Conservation (phyloP, 1,284 basidiomycete species). For the Apiotrichum gracile region DNA sequence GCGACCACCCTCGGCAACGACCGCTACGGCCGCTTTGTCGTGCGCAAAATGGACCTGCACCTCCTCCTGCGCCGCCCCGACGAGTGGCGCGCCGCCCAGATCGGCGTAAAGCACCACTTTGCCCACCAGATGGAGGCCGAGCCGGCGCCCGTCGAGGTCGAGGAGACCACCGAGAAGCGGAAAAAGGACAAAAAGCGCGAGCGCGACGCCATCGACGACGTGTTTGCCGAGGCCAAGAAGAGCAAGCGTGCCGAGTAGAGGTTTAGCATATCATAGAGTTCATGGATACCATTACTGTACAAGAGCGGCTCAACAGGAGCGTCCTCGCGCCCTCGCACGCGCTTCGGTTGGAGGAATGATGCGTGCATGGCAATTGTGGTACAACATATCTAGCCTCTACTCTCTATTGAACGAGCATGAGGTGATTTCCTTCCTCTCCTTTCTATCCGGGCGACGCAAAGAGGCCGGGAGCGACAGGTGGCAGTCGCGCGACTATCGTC, state of each 20-base stretch:
- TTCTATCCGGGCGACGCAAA: too few species aligned
- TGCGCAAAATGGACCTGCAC: conserved; percentile 68
- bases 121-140: conserved; percentile 38
- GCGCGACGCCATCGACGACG: conserved; percentile 30
- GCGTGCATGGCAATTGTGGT: conserved; percentile 5
- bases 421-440: too few species aligned
- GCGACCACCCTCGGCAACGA: conserved; percentile 66
- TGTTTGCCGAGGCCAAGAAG: conserved; percentile 26
- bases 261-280: too few species aligned
- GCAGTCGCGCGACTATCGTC: too few species aligned
- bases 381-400: conserved; percentile 7
- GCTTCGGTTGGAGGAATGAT: conserved; percentile 7
- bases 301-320: not conserved
- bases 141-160: not conserved
- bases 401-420: not conserved
- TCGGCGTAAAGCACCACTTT: conserved; percentile 42
- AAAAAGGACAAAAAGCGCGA: conserved; percentile 15
- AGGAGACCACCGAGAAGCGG: conserved; percentile 2
- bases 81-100: conserved; percentile 67
- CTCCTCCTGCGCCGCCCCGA: conserved; percentile 70
- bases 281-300: too few species aligned
- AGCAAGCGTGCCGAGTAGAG: conserved; percentile 9
- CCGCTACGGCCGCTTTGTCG: conserved; percentile 80
- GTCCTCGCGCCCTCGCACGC: not conserved
- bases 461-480: too few species aligned